These are phyloP conservation scores for Kokia cookei DNA, from an alignment of 441 rosid genomes.

Conservation along the genomic window DNA sequence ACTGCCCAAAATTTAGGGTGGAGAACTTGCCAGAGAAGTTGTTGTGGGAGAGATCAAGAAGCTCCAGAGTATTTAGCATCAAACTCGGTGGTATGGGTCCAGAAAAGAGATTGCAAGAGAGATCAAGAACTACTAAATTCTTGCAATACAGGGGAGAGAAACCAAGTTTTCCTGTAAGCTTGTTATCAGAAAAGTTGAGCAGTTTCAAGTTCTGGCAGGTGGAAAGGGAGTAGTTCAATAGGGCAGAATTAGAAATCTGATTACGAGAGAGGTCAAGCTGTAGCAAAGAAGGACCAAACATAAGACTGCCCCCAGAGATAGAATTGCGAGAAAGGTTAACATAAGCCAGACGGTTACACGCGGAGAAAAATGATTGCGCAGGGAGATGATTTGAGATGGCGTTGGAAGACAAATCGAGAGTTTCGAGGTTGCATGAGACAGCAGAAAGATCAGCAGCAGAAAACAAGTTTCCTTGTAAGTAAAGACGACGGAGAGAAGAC, in stretches of 20 bases:
- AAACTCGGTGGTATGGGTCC: constrained; percentile 47
- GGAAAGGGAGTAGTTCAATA: constrained; percentile 30
- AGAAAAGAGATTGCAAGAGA: constrained; percentile 54
- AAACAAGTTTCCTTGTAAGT: constrained; percentile 51
- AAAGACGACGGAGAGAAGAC: constrained; percentile 40
- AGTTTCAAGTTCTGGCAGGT: constrained; percentile 49
- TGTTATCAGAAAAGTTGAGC: constrained; percentile 51
- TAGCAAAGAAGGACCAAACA: constrained; percentile 39
- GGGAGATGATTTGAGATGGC: constrained; percentile 42
- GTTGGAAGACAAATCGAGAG: constrained; percentile 52
- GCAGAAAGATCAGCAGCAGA: constrained; percentile 45
- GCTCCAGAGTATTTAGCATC: constrained; percentile 31
- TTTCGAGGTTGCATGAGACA: constrained; percentile 31
- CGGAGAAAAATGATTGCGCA: constrained; percentile 24
- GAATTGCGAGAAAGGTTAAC: constrained; percentile 51
- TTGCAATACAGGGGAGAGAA: constrained; percentile 30
- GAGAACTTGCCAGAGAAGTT: constrained; percentile 71
- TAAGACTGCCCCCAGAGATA: constrained; percentile 41
- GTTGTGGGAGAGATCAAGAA: constrained; percentile 64
- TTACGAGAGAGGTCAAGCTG: constrained; percentile 62
- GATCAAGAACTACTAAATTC: constrained; percentile 52
- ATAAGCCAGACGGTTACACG: constrained; percentile 31
- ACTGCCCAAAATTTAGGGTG: constrained; percentile 46
- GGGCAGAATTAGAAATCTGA: constrained; percentile 35
- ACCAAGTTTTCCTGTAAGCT: constrained; percentile 40